Evolutionary conservation across 1,284 basidiomycete species (phyloP), one percentile per base, ranked within the genome.

Genomic region (Omphalotus olearius): DNA sequence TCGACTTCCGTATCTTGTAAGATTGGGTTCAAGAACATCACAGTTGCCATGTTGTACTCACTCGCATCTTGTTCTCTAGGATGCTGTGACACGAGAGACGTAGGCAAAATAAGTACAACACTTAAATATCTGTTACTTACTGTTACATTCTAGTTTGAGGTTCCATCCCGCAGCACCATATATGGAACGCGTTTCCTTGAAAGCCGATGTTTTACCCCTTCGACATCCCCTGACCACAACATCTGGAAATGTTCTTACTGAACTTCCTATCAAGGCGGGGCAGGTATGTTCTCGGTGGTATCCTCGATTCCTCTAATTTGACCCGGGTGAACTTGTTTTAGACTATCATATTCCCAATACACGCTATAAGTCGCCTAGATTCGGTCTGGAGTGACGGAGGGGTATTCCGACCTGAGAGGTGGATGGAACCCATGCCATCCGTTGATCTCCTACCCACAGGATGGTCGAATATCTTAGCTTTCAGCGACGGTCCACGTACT

Each of bases 201-300:
- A 60, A 14, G 71, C 71, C 56, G 69, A 73, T 56, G 56, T 70
- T 30, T 63, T 74, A 45, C 73, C 71, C 1, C 62, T 74, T 13
- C 58, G 59, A 16, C 57, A 57, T 30, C 69, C 49, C 10, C 17
- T 57, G 4, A 45, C 20, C n/a, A 41, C 36, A 6, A 18, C 18
- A 1, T 6, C 7, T 7, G 47, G 47, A 16, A 20, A 41, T 16
- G 16, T 49, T 2, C 10, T 23, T n/a, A 20, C 10, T 18, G 39
- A 40, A 16, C 18, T 49, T 16, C 37, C 18, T 3, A 30, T 49
- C n/a, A n/a, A 40, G 6, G 28, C 17, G 9, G 47, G 47, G 26
- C 47, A 49, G 38, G 47, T 49, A 20, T n/a, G 26, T 3, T 16
- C n/a, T 18, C 6, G 26, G 1, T 44, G 6, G 5, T 43, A 9